A percentile compares a stretch with the other conserved stretches of the same genome.
Evolutionary conservation across 2,329 filamentous ascomycete genomes (phyloP).

Genomic region (Colletotrichum filicis): DNA sequence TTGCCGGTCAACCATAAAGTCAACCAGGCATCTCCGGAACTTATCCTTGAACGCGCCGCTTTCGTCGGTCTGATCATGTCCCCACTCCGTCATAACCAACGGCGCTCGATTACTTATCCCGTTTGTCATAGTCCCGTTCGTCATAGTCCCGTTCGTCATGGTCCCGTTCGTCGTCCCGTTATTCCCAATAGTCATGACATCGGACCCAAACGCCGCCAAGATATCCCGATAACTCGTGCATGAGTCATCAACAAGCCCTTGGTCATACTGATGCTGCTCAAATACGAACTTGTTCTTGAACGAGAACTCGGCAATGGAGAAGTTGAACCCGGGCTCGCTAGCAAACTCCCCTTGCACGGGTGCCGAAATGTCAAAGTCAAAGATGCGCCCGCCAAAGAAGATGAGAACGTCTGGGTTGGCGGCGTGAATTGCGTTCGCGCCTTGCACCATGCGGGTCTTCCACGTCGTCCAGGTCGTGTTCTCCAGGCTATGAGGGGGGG

Average conservation of each 20-base stretch:
- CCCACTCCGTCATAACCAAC: conserved; percentile 32
- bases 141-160: too few species aligned
- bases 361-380: conserved; percentile 45
- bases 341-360: conserved; percentile 42
- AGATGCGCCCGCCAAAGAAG: conserved; percentile 48
- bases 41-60: conserved; percentile 38
- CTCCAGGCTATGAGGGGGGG: conserved; percentile 55
- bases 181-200: neutral
- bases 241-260: conserved; percentile 33
- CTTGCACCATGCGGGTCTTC: conserved; percentile 56
- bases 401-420: conserved; percentile 58
- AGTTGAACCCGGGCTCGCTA: conserved; percentile 19
- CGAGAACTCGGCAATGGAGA: conserved; percentile 51
- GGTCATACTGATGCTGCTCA: conserved; percentile 50
- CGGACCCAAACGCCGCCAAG: neutral
- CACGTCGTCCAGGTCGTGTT: conserved; percentile 59
- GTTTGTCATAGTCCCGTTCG: neutral
- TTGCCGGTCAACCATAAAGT: conserved; percentile 46
- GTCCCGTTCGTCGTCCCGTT: neutral
- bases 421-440: conserved; percentile 53
- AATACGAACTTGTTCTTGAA: conserved; percentile 54
- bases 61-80: conserved; percentile 21
- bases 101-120: conserved; percentile 7
- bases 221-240: neutral
- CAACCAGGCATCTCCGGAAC: conserved; percentile 55